These are phyloP conservation scores for Batkoa obscura DNA, from an alignment of 371 early-diverging fungal genomes.

Conservation along the genomic window DNA sequence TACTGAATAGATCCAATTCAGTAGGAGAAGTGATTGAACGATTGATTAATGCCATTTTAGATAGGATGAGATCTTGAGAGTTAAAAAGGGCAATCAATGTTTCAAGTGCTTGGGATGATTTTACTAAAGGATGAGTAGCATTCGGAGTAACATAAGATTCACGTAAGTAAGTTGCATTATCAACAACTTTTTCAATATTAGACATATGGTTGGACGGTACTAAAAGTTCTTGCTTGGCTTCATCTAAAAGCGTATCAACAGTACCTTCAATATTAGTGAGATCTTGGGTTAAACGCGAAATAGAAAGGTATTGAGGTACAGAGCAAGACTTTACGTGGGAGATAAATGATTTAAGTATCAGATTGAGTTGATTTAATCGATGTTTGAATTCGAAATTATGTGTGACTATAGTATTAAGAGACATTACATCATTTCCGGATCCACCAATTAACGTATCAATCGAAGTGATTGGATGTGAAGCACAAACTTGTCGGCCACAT, in stretches of 20 bases:
- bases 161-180: neutral
- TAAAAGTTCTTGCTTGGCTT: conserved; percentile 45
- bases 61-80: neutral
- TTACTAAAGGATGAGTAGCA: neutral
- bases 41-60: conserved; percentile 1
- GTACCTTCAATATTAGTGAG: conserved; percentile 43
- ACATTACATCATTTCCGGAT: neutral
- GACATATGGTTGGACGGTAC: conserved; percentile 27
- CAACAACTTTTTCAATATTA: conserved; percentile 26
- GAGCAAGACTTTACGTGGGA: conserved; percentile 42
- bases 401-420: neutral
- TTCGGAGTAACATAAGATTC: neutral
- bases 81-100: neutral
- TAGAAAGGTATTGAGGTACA: conserved; percentile 38
- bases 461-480: neutral
- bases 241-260: conserved; percentile 45
- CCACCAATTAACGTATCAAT: neutral
- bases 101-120: neutral
- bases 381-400: neutral
- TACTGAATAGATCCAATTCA: neutral
- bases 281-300: conserved; percentile 50
- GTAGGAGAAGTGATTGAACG: neutral
- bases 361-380: neutral
- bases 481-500: conserved; percentile 38
- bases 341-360: conserved; percentile 18